Percentiles rank a stretch among this genome's conserved stretches.
phyloP scores from a whole-genome alignment of 2,329 filamentous ascomycete genomes.

The Colletotrichum limetticola region DNA sequence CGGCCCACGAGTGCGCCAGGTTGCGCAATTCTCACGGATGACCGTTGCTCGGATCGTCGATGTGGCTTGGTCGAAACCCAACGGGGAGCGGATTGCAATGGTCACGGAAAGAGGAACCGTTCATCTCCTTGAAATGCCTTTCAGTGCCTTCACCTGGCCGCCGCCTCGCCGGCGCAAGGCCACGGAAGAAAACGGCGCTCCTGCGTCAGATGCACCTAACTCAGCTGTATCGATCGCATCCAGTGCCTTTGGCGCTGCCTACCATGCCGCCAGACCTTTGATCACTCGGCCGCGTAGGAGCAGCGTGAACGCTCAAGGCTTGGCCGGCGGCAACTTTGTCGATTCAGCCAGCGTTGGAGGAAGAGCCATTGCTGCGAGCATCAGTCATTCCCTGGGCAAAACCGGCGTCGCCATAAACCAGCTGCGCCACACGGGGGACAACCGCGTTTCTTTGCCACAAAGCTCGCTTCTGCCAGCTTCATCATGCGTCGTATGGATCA shows the following conservation, averaged over 20 bases:
- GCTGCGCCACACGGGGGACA: constrained; percentile 79
- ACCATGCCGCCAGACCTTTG: constrained; percentile 73
- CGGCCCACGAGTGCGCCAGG: constrained; percentile 77
- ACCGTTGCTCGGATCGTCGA: constrained; percentile 92
- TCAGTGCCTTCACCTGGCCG: constrained; percentile 87
- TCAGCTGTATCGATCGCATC: constrained; percentile 76
- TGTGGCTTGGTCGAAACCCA: constrained; percentile 85
- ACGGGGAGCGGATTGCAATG: constrained; percentile 85
- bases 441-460: constrained; percentile 75
- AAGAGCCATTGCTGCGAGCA: constrained; percentile 77
- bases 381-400: constrained; percentile 79
- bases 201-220: constrained; percentile 58
- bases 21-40: constrained; percentile 90
- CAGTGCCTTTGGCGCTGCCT: constrained; percentile 75
- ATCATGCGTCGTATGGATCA: constrained; percentile 74
- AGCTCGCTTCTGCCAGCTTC: constrained; percentile 64
- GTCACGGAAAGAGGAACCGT: constrained; percentile 96
- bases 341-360: constrained; percentile 76
- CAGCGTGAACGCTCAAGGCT: constrained; percentile 51
- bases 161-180: constrained; percentile 69
- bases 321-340: constrained; percentile 58
- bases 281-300: constrained; percentile 66
- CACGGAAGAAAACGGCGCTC: constrained; percentile 55
- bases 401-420: constrained; percentile 77
- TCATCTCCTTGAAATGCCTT: constrained; percentile 88